Evolutionary conservation across 352 stramenopile genomes (phyloP).

Genomic region (Hyaloperonospora arabidopsidis): DNA sequence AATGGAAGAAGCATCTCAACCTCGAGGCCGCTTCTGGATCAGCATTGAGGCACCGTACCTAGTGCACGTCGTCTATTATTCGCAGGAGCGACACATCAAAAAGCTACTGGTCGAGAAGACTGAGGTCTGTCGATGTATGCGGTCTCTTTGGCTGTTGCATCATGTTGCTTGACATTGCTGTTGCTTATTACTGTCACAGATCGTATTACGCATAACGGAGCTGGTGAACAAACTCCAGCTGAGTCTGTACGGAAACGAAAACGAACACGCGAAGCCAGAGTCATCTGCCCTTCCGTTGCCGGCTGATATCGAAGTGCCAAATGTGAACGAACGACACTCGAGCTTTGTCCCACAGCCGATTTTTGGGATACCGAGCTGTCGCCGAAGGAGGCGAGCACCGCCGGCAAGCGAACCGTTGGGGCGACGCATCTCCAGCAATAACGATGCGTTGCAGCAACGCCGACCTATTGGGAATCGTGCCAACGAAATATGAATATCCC

Average conservation of each 20-base stretch:
- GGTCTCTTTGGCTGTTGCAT: background rate
- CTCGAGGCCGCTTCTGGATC: conserved; percentile 56
- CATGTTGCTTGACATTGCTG: conserved; percentile 3
- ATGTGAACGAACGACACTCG: conserved; percentile 12
- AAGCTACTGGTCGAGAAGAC: conserved; percentile 60
- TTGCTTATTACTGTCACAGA: conserved; percentile 20
- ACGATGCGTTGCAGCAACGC: conserved; percentile 22
- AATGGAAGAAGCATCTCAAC: conserved; percentile 22
- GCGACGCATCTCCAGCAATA: conserved; percentile 18
- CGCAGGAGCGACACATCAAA: conserved; percentile 57
- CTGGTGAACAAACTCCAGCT: conserved; percentile 36
- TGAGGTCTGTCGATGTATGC: conserved; percentile 30
- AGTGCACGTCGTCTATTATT: conserved; percentile 73
- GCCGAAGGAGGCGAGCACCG: conserved; percentile 14
- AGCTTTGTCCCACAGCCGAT: conserved; percentile 12
- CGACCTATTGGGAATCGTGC: conserved; percentile 7
- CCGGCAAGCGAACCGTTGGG: conserved; percentile 25
- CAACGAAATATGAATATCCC: too few species aligned
- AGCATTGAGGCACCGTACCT: conserved; percentile 57
- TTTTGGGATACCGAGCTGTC: conserved; percentile 8
- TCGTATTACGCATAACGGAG: conserved; percentile 54
- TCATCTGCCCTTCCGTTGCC: conserved; percentile 5
- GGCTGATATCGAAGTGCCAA: conserved; percentile 2
- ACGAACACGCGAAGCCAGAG: conserved; percentile 1
- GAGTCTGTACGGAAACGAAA: conserved; percentile 25